Base-by-base conservation (phyloP, 495 filamentous ascomycete species). In the Clohesyomyces aquaticus region DNA sequence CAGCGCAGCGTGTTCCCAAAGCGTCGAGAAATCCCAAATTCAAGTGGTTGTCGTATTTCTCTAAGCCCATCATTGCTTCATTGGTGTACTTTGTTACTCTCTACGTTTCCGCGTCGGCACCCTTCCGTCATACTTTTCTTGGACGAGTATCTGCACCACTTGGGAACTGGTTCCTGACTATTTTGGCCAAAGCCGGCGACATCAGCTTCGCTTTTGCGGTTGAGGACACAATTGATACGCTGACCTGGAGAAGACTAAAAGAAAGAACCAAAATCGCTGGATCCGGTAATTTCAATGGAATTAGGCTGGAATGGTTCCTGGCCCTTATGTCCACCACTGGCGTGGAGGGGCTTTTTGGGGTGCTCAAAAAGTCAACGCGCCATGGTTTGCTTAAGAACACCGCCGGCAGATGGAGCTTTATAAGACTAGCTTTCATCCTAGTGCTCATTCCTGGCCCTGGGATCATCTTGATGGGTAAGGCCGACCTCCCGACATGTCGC, bases 151-250 rank as follows among this genome's bases (percentile, higher is more conserved):
- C 42, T 21, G 16, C 53, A 19, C 18, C 32, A 2, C 32, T 49
- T 11, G 61, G 61, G 4, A 64, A 23, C 25, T 64, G 53, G 61
- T 41, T 64, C 11, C 29, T 64, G 12, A 50, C 26, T 25, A 38
- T 64, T 1, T 29, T 64, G 3, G 52, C 61, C 41, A 64, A 64
- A 45, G 41, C 52, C 4, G 61, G 52, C 18, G 61, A 64, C 53
- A 64, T 64, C 53, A 18, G 43, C 9, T 64, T 64, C 35, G 61
- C 52, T 2, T 51, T 64, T 29, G 61, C 61, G 0, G 45, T 64
- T 0, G 52, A 56, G 22, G 61, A 64, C 27, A 23, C 45, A 0
- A 21, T 50, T 19, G 61, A 64, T 22, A 64, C 52, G 1, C 23
- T 64, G 28, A 51, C 46, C 22, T 64, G 61, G 61, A 2, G 61